These are phyloP conservation scores for Deuterostichococcus epilithicus DNA, from an alignment of 139 green algal genomes.

Conservation along the genomic window DNA sequence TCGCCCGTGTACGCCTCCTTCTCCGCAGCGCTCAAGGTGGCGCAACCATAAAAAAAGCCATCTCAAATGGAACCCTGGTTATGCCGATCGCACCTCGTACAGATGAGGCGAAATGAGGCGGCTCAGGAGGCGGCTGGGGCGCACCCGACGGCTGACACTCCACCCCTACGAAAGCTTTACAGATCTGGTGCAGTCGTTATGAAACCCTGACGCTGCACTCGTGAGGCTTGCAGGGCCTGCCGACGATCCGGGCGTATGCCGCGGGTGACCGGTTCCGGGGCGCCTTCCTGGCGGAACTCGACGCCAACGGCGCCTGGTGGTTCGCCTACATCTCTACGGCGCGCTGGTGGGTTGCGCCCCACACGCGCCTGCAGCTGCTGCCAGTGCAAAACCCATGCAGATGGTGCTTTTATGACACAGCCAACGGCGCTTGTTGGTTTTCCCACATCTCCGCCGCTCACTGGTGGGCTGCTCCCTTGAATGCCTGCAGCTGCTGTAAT, in stretches of 20 bases:
- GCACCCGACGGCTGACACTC: background rate
- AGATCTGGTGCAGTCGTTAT: background rate
- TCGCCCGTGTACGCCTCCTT: conserved; percentile 86
- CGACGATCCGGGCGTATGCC: conserved; percentile 88
- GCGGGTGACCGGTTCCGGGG: conserved; percentile 49
- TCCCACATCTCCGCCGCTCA: too few species aligned
- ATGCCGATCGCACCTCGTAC: too few species aligned
- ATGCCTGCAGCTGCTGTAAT: too few species aligned
- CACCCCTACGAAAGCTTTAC: background rate
- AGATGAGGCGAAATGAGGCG: too few species aligned
- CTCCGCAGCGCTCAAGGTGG: conserved; percentile 63
- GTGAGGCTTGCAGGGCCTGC: conserved; percentile 58
- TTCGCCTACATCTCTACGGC: conserved; percentile 47
- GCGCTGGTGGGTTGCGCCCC: conserved; percentile 38
- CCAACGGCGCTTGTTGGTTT: too few species aligned
- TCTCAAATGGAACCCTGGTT: too few species aligned
- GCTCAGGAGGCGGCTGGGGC: background rate
- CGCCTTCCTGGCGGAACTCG: conserved; percentile 46
- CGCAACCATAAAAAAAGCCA: too few species aligned
- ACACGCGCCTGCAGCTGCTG: background rate
- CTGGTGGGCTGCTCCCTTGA: too few species aligned
- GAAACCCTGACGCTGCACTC: background rate
- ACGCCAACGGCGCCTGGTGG: conserved; percentile 65
- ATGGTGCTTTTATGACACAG: too few species aligned
- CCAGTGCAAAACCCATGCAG: conserved; percentile 13